Percentiles rank a stretch among this genome's conserved stretches.
phyloP scores from a whole-genome alignment of 2,329 filamentous ascomycete species.

The Ceratocystis colombiana region DNA sequence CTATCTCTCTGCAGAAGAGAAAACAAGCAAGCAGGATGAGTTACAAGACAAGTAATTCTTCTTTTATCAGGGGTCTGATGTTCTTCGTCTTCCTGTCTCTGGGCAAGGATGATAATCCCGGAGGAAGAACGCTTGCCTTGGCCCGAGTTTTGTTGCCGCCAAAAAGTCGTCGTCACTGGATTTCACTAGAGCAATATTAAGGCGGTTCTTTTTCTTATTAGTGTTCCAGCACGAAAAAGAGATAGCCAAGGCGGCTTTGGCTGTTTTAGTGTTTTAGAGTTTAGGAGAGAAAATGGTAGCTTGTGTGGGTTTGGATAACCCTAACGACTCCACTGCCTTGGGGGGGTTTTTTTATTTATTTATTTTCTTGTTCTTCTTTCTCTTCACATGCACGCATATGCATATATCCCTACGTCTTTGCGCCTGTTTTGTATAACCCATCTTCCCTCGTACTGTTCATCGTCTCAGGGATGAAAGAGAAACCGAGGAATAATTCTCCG shows the following conservation, averaged over 20 bases:
- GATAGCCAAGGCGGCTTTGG: no score
- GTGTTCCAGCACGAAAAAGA: neutral
- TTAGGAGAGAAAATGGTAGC: no score
- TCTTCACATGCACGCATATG: no score
- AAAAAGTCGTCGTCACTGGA: conserved; percentile 1
- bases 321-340: no score
- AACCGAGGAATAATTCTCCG: conserved; percentile 15
- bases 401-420: neutral
- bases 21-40: neutral
- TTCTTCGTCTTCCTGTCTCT: neutral
- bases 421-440: neutral
- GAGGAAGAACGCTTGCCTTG: conserved; percentile 7
- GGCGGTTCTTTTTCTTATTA: neutral
- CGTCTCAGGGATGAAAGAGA: conserved; percentile 8
- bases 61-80: conserved; percentile 11
- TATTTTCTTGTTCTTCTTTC: no score
- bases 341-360: no score
- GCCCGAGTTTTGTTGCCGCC: neutral
- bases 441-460: neutral
- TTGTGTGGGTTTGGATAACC: no score
- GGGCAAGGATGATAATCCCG: conserved; percentile 5
- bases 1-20: neutral
- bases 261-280: no score
- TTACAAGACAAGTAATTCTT: conserved; percentile 2
- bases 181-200: neutral